A percentile compares a stretch with the other conserved stretches of the same genome.
phyloP scores from a whole-genome alignment of 2,329 filamentous ascomycete genomes.

The Capronia epimyces region DNA sequence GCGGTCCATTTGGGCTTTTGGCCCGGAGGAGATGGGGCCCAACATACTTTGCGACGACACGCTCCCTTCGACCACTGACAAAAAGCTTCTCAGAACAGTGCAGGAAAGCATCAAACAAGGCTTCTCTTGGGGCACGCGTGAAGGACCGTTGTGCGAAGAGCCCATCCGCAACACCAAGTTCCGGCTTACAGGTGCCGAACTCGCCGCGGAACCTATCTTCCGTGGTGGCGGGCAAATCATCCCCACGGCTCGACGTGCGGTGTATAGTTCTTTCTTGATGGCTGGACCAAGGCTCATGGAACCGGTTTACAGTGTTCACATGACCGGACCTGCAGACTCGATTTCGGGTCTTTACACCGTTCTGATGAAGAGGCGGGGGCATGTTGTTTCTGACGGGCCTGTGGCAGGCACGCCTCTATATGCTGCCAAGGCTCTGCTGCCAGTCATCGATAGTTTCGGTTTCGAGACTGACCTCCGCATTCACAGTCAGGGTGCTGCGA shows the following conservation, averaged over 20 bases:
- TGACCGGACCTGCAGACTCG: conserved; percentile 85
- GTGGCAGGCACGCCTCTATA: conserved; percentile 93
- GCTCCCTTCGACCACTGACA: conserved; percentile 87
- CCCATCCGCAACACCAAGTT: conserved; percentile 98
- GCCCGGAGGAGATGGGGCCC: conserved; percentile 86
- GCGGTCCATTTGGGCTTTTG: conserved; percentile 97
- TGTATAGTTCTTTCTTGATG: conserved; percentile 96
- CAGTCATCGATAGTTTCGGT: conserved; percentile 94
- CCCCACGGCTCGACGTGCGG: conserved; percentile 83
- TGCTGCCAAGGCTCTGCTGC: conserved; percentile 81
- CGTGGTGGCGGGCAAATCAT: conserved; percentile 96
- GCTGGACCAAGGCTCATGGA: conserved; percentile 95
- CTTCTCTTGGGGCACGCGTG: conserved; percentile 91
- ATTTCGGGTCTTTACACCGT: conserved; percentile 89
- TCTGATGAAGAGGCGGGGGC: conserved; percentile 77
- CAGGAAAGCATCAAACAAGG: conserved; percentile 91
- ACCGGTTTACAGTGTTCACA: conserved; percentile 84
- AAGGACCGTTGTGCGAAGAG: conserved; percentile 96
- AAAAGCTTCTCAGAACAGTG: conserved; percentile 78
- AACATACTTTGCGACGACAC: conserved; percentile 98
- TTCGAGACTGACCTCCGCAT: conserved; percentile 97
- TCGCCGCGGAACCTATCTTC: conserved; percentile 88
- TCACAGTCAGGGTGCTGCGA: conserved; percentile 88
- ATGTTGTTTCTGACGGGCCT: conserved; percentile 89
- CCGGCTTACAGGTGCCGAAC: conserved; percentile 82